Evolutionary conservation across 768 basidiomycete species (phyloP), one percentile per base, ranked within the genome.

Genomic region (Rhizopogon sp.): DNA sequence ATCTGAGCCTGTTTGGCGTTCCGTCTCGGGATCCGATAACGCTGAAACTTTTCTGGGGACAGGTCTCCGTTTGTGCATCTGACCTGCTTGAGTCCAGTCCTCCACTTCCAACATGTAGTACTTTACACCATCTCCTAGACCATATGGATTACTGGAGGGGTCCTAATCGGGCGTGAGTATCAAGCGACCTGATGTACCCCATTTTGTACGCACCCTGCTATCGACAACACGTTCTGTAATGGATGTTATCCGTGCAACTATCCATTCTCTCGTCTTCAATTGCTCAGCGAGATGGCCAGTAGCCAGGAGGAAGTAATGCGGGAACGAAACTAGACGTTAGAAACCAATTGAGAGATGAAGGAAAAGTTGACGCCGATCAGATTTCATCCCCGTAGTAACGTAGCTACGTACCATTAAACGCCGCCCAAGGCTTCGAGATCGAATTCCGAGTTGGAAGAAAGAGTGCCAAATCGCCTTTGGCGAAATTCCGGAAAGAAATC

Each of bases 391-490:
- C 47, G 22, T 25, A 25, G 22, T 49, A 54, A 39, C 29, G 28
- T 44, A 47, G 58, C 84, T 62, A 49, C 47, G 14, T 66, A 93
- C 94, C 90, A 70, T 98, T 99, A 74, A 98, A 99, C 9, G 97
- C 97, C 22, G 96, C 97, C 96, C 97, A 99, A 1, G 93, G 90
- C 67, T 90, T 93, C 42, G 89, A 87, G 6, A 91, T 82, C 29
- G 93, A 93, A 70, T 98, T 98, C 45, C 95, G 79, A 0, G 97
- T 99, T 2, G 97, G 97, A 13, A 99, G 75, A 72, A 99, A 99
- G 31, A 99, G 75, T 1, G 95, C 96, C 50, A 99, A 76, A 71
- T 99, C 97, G 9, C 95, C 94, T 67, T 93, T 95, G 7, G 88
- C 78, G 61, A 98, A 98, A 72, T 95, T 96, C 62, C 93, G 79